These are phyloP conservation scores for Flaveria bidentis DNA, from an alignment of 129 eudicot species.

Conservation along the genomic window DNA sequence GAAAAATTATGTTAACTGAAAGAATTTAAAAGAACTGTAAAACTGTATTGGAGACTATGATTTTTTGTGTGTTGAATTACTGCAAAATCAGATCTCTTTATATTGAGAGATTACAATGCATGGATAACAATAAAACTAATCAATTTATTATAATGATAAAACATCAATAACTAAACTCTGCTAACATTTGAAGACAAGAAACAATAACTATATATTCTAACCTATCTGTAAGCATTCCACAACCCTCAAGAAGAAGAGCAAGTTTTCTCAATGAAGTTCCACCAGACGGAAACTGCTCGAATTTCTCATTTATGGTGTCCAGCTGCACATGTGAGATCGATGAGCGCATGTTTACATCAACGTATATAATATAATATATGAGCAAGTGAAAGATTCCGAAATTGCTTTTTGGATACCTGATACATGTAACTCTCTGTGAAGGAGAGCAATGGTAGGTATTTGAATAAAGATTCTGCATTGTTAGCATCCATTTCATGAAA, in stretches of 20 bases:
- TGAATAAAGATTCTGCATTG: slow-evolving; percentile 62
- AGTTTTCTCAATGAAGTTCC: slow-evolving; percentile 61
- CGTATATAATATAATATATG: too few relatives aligned
- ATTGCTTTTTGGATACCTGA: slow-evolving; percentile 51
- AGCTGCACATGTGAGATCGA: slow-evolving; percentile 47
- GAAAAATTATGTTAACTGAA: background rate
- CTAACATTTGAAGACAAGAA: too few relatives aligned
- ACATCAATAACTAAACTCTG: too few relatives aligned
- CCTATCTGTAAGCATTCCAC: slow-evolving; percentile 68
- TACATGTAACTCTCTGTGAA: slow-evolving; percentile 89
- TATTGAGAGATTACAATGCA: too few relatives aligned
- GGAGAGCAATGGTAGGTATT: slow-evolving; percentile 75
- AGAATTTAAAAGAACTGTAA: too few relatives aligned
- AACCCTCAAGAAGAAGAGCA: slow-evolving; percentile 51
- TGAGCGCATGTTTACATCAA: too few relatives aligned
- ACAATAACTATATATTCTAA: slow-evolving; percentile 27
- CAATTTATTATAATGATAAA: too few relatives aligned
- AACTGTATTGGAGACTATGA: too few relatives aligned
- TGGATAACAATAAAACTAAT: too few relatives aligned
- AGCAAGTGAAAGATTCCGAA: too few relatives aligned
- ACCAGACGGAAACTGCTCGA: slow-evolving; percentile 38
- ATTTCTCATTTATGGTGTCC: slow-evolving; percentile 75
- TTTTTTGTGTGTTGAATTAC: too few relatives aligned
- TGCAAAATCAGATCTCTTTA: too few relatives aligned
- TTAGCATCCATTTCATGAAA: slow-evolving; percentile 80